These are phyloP conservation scores for Endocarpon pusillum DNA, from an alignment of 495 filamentous ascomycete genomes.

Conservation along the genomic window DNA sequence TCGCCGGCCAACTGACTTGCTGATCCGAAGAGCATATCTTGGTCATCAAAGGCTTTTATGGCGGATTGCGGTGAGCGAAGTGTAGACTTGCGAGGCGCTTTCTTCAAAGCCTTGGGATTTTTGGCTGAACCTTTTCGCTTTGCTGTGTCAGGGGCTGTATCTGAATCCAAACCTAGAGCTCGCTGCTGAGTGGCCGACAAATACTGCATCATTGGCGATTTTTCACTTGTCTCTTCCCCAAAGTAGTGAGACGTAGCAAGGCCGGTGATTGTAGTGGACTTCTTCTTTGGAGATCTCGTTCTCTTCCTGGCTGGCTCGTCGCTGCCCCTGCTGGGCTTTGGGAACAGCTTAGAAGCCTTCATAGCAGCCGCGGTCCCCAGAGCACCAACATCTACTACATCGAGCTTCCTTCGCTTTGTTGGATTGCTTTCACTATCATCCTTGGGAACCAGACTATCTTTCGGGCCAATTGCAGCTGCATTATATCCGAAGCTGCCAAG, in stretches of 20 bases:
- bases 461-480: constrained; percentile 6
- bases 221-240: constrained; percentile 13
- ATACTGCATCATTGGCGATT: constrained; percentile 16
- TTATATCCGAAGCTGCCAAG: constrained; percentile 21
- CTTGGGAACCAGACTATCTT: constrained; percentile 1
- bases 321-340: constrained; percentile 4
- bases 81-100: constrained; percentile 19
- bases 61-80: constrained; percentile 51
- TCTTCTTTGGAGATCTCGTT: constrained; percentile 47
- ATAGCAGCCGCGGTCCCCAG: constrained; percentile 15
- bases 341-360: constrained; percentile 1
- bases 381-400: constrained; percentile 14
- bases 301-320: constrained; percentile 19
- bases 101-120: constrained; percentile 16
- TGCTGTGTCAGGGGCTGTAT: constrained; percentile 5
- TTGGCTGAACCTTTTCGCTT: constrained; percentile 15
- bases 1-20: constrained; percentile 75
- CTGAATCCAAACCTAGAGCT: not conserved
- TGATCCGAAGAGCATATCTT: constrained; percentile 81
- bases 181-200: constrained; percentile 7
- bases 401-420: constrained; percentile 27
- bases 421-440: constrained; percentile 12
- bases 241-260: constrained; percentile 65
- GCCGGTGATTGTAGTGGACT: constrained; percentile 69
- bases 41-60: constrained; percentile 43